Percentiles rank a stretch among this genome's conserved stretches.
Evolutionary conservation across 331 rosid genomes (phyloP).

Genomic region (Acacia pycnantha): DNA sequence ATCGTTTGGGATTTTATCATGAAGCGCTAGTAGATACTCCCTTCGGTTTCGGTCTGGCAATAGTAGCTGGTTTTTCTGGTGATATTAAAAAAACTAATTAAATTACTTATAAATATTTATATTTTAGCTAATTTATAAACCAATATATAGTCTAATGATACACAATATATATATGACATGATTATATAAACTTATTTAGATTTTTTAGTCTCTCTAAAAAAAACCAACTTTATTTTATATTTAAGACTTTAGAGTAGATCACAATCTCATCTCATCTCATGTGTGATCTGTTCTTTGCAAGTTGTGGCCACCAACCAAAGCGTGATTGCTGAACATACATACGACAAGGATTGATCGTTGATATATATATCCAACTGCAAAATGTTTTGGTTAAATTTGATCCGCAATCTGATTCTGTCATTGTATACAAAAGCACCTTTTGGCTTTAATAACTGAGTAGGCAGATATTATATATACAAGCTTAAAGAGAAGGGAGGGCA

Average conservation of each 20-base stretch:
- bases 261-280: conserved; percentile 14
- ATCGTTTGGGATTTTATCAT: conserved; percentile 16
- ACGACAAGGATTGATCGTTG: conserved; percentile 8
- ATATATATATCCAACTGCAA: neutral
- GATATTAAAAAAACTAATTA: no score
- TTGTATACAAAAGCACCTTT: conserved; percentile 12
- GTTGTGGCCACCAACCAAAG: neutral
- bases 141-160: no score
- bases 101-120: no score
- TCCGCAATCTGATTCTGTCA: conserved; percentile 13
- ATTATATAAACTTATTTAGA: no score
- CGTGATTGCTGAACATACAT: neutral
- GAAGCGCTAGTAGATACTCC: conserved; percentile 29
- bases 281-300: neutral
- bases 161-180: no score
- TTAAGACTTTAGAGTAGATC: neutral
- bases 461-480: conserved; percentile 3
- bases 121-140: no score
- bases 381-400: conserved; percentile 26
- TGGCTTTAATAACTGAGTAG: neutral
- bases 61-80: fast-evolving
- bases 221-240: no score
- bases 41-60: fast-evolving
- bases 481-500: neutral
- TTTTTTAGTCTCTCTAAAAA: fast-evolving